A percentile compares a stretch with the other conserved stretches of the same genome.
phyloP scores from a whole-genome alignment of 306 rosid species.

The Cotoneaster glaucophyllus region DNA sequence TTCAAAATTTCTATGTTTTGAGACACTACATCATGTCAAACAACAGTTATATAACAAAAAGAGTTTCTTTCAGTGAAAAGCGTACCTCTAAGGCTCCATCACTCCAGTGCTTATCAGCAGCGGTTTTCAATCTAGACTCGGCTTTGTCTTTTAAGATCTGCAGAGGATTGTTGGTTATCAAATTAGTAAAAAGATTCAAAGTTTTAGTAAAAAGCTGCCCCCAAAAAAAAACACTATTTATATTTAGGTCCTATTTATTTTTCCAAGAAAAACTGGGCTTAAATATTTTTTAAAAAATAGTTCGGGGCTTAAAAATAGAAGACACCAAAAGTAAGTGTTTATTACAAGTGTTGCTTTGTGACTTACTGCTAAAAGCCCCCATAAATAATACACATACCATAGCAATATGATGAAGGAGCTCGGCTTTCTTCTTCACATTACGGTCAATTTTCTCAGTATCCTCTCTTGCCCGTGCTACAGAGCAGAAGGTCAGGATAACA shows the following conservation, averaged over 20 bases:
- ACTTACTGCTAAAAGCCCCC: too few relatives aligned
- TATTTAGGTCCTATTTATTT: too few relatives aligned
- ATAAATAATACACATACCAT: constrained; percentile 38
- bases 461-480: constrained; percentile 83
- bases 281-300: too few relatives aligned
- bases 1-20: neutral
- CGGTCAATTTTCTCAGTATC: constrained; percentile 79
- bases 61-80: neutral
- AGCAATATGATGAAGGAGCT: constrained; percentile 60
- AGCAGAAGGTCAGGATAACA: constrained; percentile 17
- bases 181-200: neutral
- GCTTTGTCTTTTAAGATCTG: constrained; percentile 84
- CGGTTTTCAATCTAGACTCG: constrained; percentile 65
- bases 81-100: constrained; percentile 95
- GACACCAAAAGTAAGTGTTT: too few relatives aligned
- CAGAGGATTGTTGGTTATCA: constrained; percentile 4
- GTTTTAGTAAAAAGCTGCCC: neutral
- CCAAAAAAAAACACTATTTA: neutral
- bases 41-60: neutral
- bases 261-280: too few relatives aligned
- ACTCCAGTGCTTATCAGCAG: constrained; percentile 96
- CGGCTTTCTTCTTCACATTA: constrained; percentile 73
- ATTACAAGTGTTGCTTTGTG: too few relatives aligned
- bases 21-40: neutral
- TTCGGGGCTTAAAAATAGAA: too few relatives aligned